Evolutionary conservation across 1,284 basidiomycete genomes (phyloP).

Genomic region (Microbotryomycetes sp.): DNA sequence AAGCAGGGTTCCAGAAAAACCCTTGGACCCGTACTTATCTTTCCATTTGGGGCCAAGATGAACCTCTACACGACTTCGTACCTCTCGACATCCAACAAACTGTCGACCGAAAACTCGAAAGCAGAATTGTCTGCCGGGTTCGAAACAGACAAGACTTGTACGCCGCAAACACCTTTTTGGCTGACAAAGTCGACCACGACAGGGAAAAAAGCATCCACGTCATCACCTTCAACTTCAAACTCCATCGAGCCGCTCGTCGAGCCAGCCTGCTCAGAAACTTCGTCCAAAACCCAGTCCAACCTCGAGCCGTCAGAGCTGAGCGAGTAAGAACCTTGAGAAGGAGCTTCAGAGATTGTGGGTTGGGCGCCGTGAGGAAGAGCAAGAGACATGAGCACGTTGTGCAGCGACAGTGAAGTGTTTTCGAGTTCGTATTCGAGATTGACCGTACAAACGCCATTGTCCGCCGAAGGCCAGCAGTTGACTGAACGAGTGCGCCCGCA

Average conservation of each 20-base stretch:
- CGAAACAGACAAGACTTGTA: constrained; percentile 26
- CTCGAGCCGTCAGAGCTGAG: constrained; percentile 69
- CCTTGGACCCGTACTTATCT: too few relatives aligned
- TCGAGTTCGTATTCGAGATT: constrained; percentile 95
- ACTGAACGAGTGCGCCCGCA: constrained; percentile 50
- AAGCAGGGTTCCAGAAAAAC: too few relatives aligned
- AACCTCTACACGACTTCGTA: constrained; percentile 48
- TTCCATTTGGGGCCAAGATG: too few relatives aligned
- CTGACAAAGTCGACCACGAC: constrained; percentile 75
- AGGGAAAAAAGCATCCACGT: constrained; percentile 83
- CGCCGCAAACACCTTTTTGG: constrained; percentile 24
- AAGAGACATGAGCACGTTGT: constrained; percentile 81
- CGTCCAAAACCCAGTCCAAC: constrained; percentile 73
- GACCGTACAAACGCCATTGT: constrained; percentile 82
- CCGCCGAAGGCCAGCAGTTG: constrained; percentile 92
- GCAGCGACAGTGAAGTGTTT: constrained; percentile 55
- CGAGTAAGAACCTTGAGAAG: constrained; percentile 60
- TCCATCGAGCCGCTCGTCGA: constrained; percentile 72
- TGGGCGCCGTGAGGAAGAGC: constrained; percentile 84
- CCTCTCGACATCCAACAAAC: constrained; percentile 59
- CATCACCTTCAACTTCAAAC: constrained; percentile 77
- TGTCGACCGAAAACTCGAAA: constrained; percentile 29
- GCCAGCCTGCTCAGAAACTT: constrained; percentile 44
- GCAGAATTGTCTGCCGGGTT: constrained; percentile 6
- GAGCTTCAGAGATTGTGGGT: constrained; percentile 64